These are phyloP conservation scores for Debaryomyces hansenii DNA, from an alignment of 805 yeast genomes.

Conservation along the genomic window DNA sequence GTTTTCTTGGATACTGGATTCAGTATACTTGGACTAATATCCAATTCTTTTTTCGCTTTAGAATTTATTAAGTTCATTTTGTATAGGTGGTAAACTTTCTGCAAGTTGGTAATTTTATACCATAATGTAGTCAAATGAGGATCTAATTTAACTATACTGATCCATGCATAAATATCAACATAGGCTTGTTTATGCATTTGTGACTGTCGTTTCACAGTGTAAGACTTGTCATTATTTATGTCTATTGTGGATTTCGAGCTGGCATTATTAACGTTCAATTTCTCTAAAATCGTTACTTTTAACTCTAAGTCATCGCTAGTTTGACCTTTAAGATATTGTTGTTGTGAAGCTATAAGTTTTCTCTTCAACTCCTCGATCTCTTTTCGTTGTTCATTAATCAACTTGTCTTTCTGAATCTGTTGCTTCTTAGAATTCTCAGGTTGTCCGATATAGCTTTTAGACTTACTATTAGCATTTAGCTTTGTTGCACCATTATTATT, in stretches of 20 bases:
- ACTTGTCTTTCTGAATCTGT: constrained; percentile 17
- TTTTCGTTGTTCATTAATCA: constrained; percentile 24
- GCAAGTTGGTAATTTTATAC: constrained; percentile 41
- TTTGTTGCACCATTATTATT: constrained; percentile 1
- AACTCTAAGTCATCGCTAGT: background rate
- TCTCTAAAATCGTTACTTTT: constrained; percentile 18
- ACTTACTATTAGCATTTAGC: background rate
- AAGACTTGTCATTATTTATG: constrained; percentile 17
- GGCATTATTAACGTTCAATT: constrained; percentile 16
- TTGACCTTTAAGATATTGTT: constrained; percentile 8
- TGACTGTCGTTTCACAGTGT: constrained; percentile 3
- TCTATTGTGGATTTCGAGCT: constrained; percentile 9
- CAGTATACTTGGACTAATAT: background rate
- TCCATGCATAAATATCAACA: constrained; percentile 37
- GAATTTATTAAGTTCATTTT: constrained; percentile 21
- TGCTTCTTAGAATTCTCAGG: constrained; percentile 17
- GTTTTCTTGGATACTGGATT: constrained; percentile 8
- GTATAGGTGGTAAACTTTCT: constrained; percentile 39
- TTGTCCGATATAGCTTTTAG: constrained; percentile 5
- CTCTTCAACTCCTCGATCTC: constrained; percentile 34
- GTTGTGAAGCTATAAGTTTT: constrained; percentile 21
- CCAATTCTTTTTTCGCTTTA: constrained; percentile 3
- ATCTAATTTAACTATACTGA: constrained; percentile 37
- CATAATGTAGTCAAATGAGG: constrained; percentile 41
- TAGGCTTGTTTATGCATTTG: constrained; percentile 2